Evolutionary conservation across 192 early-diverging fungal species (phyloP).

Genomic region (Linnemannia zychae): DNA sequence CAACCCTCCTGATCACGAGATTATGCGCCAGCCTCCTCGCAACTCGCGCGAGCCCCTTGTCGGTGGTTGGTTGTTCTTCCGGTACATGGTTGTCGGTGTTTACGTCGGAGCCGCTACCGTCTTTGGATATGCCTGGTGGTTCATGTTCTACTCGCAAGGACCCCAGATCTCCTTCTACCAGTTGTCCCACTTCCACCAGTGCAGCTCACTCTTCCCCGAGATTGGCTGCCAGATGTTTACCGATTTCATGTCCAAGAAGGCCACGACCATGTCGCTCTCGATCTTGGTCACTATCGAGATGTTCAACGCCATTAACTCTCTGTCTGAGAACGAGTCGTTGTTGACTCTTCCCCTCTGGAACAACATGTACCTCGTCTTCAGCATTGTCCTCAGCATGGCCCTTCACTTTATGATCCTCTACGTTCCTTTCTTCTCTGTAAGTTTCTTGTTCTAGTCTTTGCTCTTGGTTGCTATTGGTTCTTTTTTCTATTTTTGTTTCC

Average conservation of each 20-base stretch:
- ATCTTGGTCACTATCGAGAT: slow-evolving; percentile 98
- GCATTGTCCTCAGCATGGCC: slow-evolving; percentile 90
- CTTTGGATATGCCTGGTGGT: slow-evolving; percentile 99
- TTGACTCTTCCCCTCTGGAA: slow-evolving; percentile 92
- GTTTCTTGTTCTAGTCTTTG: slow-evolving; percentile 27
- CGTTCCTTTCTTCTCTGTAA: slow-evolving; percentile 93
- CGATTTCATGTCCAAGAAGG: slow-evolving; percentile 82
- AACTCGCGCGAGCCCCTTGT: slow-evolving; percentile 90
- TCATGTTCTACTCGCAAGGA: slow-evolving; percentile 91
- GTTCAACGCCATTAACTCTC: slow-evolving; percentile 98
- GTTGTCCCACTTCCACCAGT: slow-evolving; percentile 95
- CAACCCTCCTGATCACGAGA: slow-evolving; percentile 96
- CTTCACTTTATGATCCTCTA: slow-evolving; percentile 98
- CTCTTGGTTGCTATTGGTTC: background rate
- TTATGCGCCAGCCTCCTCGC: slow-evolving; percentile 94
- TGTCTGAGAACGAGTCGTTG: slow-evolving; percentile 96
- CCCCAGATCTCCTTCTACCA: slow-evolving; percentile 92
- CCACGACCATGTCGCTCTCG: slow-evolving; percentile 96
- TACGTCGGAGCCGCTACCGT: slow-evolving; percentile 96
- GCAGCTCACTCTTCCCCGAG: slow-evolving; percentile 87
- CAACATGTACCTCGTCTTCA: slow-evolving; percentile 89
- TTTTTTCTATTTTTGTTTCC: slow-evolving; percentile 15
- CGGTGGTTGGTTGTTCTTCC: slow-evolving; percentile 93
- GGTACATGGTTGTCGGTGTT: slow-evolving; percentile 92
- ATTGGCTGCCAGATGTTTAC: slow-evolving; percentile 95